These are phyloP conservation scores for Calycina marina DNA, from an alignment of 2,329 filamentous ascomycete genomes.

Conservation along the genomic window DNA sequence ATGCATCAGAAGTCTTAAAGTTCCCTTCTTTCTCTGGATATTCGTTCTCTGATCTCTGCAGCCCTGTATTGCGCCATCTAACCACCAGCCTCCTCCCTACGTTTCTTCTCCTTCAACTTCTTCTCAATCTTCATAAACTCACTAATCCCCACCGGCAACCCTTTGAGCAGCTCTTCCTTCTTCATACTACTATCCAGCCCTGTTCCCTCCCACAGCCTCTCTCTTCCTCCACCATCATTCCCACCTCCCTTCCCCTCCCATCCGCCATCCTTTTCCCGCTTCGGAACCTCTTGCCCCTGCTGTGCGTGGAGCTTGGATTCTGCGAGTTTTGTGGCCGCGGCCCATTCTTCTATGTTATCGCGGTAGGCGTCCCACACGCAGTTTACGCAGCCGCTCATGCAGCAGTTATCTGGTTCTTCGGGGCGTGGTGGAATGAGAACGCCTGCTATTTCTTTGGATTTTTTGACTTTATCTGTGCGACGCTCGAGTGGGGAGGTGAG, in stretches of 20 bases:
- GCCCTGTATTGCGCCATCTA: not conserved
- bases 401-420: constrained; percentile 91
- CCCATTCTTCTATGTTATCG: constrained; percentile 89
- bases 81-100: constrained; percentile 29
- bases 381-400: constrained; percentile 96
- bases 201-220: constrained; percentile 45
- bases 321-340: constrained; percentile 47
- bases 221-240: constrained; percentile 64
- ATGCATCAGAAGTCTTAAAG: not conserved
- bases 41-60: not conserved
- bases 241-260: constrained; percentile 8
- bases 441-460: constrained; percentile 56
- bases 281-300: constrained; percentile 11
- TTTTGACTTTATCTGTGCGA: constrained; percentile 40
- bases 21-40: not conserved
- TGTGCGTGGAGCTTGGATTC: constrained; percentile 33
- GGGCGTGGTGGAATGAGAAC: constrained; percentile 72
- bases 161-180: constrained; percentile 58
- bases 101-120: constrained; percentile 63
- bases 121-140: constrained; percentile 99
- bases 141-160: constrained; percentile 79
- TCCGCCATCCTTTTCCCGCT: not conserved
- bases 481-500: constrained; percentile 61
- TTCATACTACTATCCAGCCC: constrained; percentile 31
- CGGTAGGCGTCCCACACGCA: constrained; percentile 91